A percentile compares a stretch with the other conserved stretches of the same genome.
These are phyloP conservation scores for Aspergillus nidulans DNA, from an alignment of 495 filamentous ascomycete genomes.

Conservation along the genomic window DNA sequence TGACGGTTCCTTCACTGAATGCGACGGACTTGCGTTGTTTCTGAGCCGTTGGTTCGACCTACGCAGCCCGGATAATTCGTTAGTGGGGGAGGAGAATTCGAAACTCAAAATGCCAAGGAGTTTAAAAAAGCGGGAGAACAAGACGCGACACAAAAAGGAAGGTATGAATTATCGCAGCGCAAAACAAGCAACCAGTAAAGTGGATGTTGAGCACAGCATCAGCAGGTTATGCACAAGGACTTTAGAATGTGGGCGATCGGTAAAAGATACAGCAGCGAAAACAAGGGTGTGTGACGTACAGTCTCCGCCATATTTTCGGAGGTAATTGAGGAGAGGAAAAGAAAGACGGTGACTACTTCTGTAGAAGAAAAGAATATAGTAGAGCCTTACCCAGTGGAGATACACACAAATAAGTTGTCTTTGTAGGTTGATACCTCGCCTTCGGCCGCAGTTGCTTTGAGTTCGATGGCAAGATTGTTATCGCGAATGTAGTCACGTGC, in stretches of 20 bases:
- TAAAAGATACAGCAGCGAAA: slow-evolving; percentile 36
- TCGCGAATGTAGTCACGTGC: slow-evolving; percentile 24
- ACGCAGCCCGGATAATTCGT: slow-evolving; percentile 14
- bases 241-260: slow-evolving; percentile 37
- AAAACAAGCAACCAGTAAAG: not conserved
- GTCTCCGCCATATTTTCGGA: slow-evolving; percentile 37
- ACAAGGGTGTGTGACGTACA: slow-evolving; percentile 49
- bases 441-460: slow-evolving; percentile 10
- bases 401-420: not conserved
- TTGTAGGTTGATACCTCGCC: slow-evolving; percentile 5
- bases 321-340: not conserved
- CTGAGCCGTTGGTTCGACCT: slow-evolving; percentile 25
- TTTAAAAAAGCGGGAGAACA: slow-evolving; percentile 1
- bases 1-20: slow-evolving; percentile 76
- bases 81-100: slow-evolving; percentile 11
- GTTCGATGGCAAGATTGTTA: slow-evolving; percentile 32
- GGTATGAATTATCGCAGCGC: not conserved
- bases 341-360: not conserved
- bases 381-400: slow-evolving; percentile 6
- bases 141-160: not conserved
- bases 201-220: slow-evolving; percentile 12
- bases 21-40: slow-evolving; percentile 83
- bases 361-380: not conserved
- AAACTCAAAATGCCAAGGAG: slow-evolving; percentile 7
- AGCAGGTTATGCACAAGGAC: slow-evolving; percentile 28